A percentile compares a stretch with the other conserved stretches of the same genome.
Conservation (phyloP, 768 basidiomycete genomes). For the Tylopilus intermedius region DNA sequence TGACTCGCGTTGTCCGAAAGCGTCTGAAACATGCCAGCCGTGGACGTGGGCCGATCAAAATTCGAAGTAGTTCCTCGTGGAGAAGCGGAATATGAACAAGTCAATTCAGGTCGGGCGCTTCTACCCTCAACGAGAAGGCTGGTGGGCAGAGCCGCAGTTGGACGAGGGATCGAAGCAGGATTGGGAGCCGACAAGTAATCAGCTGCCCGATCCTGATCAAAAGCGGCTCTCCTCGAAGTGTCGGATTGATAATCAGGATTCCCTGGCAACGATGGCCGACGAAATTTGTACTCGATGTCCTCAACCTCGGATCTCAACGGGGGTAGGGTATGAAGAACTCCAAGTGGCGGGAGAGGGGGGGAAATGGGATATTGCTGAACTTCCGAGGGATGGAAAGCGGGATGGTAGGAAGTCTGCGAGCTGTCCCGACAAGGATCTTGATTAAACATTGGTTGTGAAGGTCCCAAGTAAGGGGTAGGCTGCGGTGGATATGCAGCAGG, state of each 20-base stretch:
- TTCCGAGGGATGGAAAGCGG: slow-evolving; percentile 21
- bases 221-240: slow-evolving; percentile 4
- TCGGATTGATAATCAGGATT: slow-evolving; percentile 9
- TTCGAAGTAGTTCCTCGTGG: slow-evolving; percentile 18
- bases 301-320: slow-evolving; percentile 24
- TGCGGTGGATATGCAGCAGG: slow-evolving; percentile 31
- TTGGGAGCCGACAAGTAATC: slow-evolving; percentile 7
- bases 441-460: slow-evolving; percentile 17
- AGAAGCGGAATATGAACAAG: slow-evolving; percentile 16
- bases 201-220: slow-evolving; percentile 14
- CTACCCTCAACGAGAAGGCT: slow-evolving; percentile 11
- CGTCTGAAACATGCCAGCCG: slow-evolving; percentile 12
- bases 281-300: slow-evolving; percentile 29
- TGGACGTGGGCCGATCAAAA: slow-evolving; percentile 19
- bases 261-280: slow-evolving; percentile 28
- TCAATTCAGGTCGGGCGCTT: slow-evolving; percentile 9
- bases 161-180: slow-evolving; percentile 4
- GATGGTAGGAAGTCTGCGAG: slow-evolving; percentile 22
- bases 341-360: slow-evolving; percentile 21
- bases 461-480: slow-evolving; percentile 21
- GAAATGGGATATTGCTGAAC: slow-evolving; percentile 27
- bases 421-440: slow-evolving; percentile 24
- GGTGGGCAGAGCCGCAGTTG: neutral
- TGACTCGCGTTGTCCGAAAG: slow-evolving; percentile 4
- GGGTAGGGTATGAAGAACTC: slow-evolving; percentile 22